Evolutionary conservation across 2,329 filamentous ascomycete genomes (phyloP).

Genomic region (Apiospora malaysiana): DNA sequence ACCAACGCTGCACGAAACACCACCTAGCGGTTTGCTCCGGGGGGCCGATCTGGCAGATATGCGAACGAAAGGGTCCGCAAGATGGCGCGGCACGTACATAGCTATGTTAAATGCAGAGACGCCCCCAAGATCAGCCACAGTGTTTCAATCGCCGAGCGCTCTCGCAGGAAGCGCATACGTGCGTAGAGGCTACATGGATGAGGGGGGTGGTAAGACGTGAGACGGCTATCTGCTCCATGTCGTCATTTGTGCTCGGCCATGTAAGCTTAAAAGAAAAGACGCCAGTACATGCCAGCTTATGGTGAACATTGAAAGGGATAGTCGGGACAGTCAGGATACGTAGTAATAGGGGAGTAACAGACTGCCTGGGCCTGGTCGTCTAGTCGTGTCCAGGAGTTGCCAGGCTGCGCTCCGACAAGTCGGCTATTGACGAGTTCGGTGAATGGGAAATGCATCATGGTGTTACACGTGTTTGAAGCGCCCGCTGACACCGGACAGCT

Average conservation of each 20-base stretch:
- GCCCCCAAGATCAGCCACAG: not conserved
- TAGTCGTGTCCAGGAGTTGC: no score
- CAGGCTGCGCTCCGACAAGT: not conserved
- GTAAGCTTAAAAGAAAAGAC: slow-evolving; percentile 13
- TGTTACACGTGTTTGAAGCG: not conserved
- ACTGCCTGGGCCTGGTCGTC: not conserved
- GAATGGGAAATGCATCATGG: not conserved
- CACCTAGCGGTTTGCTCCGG: slow-evolving; percentile 5
- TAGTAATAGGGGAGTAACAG: not conserved
- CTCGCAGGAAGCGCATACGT: not conserved
- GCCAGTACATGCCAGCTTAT: not conserved
- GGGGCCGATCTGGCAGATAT: slow-evolving; percentile 5
- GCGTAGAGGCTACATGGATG: not conserved
- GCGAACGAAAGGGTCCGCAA: slow-evolving; percentile 8
- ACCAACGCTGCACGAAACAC: slow-evolving; percentile 6
- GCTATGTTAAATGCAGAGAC: not conserved
- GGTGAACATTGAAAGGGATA: not conserved
- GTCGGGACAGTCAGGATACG: not conserved
- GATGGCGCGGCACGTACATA: slow-evolving; percentile 12
- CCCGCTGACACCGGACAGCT: not conserved
- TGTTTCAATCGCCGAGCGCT: not conserved
- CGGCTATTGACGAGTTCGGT: not conserved
- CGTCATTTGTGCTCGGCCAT: slow-evolving; percentile 8
- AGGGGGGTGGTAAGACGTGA: not conserved
- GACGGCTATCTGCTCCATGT: not conserved